Conservation (phyloP, 208 protist species). For the Leishmania mexicana region DNA sequence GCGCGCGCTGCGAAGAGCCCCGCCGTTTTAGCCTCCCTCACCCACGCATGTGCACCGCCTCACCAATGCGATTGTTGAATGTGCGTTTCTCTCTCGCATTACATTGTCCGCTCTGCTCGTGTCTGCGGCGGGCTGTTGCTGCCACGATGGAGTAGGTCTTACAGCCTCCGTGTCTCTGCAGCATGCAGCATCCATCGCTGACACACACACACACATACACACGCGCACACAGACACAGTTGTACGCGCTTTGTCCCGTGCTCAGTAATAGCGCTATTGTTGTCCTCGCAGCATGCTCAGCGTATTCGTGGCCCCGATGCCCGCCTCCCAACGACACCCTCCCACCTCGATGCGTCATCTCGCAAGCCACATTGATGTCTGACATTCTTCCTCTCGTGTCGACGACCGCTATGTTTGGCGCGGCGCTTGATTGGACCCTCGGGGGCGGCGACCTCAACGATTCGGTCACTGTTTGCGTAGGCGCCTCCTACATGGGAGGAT, state of each 20-base stretch:
- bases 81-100: background rate
- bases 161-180: background rate
- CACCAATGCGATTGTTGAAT: background rate
- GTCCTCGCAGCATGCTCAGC: no score
- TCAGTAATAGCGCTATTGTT: no score
- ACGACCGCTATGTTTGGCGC: background rate
- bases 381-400: constrained; percentile 7
- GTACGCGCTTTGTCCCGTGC: no score
- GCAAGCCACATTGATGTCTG: background rate
- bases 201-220: background rate
- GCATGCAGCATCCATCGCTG: background rate
- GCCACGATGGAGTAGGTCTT: background rate
- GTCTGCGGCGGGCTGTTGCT: background rate
- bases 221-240: no score
- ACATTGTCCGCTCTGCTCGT: background rate
- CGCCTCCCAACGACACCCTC: background rate
- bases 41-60: background rate
- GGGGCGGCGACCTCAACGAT: constrained; percentile 14
- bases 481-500: constrained; percentile 17
- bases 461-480: constrained; percentile 21
- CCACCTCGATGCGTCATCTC: background rate
- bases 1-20: background rate
- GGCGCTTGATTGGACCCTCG: background rate
- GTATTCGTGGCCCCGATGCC: no score
- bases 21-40: background rate